These are phyloP conservation scores for Hordeum pubiflorum DNA, from an alignment of 202 grass and related monocot species.

Conservation along the genomic window DNA sequence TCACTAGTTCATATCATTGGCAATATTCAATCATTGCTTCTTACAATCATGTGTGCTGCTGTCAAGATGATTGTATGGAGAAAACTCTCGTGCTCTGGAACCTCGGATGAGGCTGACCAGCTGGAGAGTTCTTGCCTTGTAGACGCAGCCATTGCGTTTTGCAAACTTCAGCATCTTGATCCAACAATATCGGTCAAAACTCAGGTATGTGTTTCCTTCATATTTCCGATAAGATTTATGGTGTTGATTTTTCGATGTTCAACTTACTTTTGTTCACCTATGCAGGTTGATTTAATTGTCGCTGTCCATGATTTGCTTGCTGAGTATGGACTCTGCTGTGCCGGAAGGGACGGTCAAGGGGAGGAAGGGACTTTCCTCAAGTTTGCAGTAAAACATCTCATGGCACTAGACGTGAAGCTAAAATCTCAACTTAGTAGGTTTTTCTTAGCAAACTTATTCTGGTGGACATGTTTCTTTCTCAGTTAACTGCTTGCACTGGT, in stretches of 20 bases:
- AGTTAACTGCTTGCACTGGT: slow-evolving; percentile 8
- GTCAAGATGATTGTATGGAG: slow-evolving; percentile 63
- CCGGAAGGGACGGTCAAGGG: slow-evolving; percentile 59
- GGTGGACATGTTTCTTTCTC: slow-evolving; percentile 13
- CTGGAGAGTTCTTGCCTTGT: slow-evolving; percentile 76
- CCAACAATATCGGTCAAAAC: slow-evolving; percentile 73
- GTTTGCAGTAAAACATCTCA: slow-evolving; percentile 91
- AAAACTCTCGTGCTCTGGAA: slow-evolving; percentile 48
- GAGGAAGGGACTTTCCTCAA: slow-evolving; percentile 91
- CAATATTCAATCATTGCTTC: slow-evolving; percentile 75
- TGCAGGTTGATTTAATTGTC: slow-evolving; percentile 84
- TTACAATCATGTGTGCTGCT: slow-evolving; percentile 64
- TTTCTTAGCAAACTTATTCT: slow-evolving; percentile 17
- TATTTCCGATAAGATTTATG: slow-evolving; percentile 16
- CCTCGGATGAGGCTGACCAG: slow-evolving; percentile 49
- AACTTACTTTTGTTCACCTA: slow-evolving; percentile 25
- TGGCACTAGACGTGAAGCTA: slow-evolving; percentile 83
- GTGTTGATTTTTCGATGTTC: slow-evolving; percentile 11
- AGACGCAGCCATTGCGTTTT: slow-evolving; percentile 83
- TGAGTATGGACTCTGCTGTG: slow-evolving; percentile 85
- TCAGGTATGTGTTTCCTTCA: slow-evolving; percentile 53
- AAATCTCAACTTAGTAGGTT: slow-evolving; percentile 75
- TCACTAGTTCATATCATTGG: slow-evolving; percentile 50
- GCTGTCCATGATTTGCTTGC: slow-evolving; percentile 89
- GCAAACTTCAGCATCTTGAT: slow-evolving; percentile 91